phyloP scores from a whole-genome alignment of 2,329 filamentous ascomycete species.

The Aspergillus jensenii region DNA sequence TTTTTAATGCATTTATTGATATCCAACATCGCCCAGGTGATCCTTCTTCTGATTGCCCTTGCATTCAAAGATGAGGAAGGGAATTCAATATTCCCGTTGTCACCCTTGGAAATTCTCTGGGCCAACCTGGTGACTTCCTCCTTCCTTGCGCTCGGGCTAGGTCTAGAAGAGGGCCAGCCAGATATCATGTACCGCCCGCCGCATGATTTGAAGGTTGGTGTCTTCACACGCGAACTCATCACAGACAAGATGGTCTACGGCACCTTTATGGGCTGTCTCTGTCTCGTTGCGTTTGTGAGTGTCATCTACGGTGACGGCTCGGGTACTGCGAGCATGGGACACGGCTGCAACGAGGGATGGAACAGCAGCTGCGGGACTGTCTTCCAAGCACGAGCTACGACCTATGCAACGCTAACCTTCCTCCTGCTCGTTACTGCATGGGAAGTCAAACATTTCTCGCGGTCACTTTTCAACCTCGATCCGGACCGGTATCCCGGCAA shows the following conservation, averaged over 20 bases:
- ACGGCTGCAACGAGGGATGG: slow-evolving; percentile 55
- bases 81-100: slow-evolving; percentile 79
- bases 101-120: slow-evolving; percentile 84
- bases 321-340: slow-evolving; percentile 51
- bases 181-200: slow-evolving; percentile 81
- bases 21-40: slow-evolving; percentile 81
- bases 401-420: slow-evolving; percentile 73
- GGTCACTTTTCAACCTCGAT: slow-evolving; percentile 69
- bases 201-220: slow-evolving; percentile 54
- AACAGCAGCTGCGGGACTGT: slow-evolving; percentile 52
- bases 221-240: slow-evolving; percentile 43
- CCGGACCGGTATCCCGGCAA: slow-evolving; percentile 57
- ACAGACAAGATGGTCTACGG: slow-evolving; percentile 45
- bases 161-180: slow-evolving; percentile 70
- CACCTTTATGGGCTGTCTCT: slow-evolving; percentile 48
- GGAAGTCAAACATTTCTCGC: slow-evolving; percentile 73
- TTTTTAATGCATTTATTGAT: slow-evolving; percentile 78
- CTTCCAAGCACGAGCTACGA: slow-evolving; percentile 70
- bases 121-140: slow-evolving; percentile 89
- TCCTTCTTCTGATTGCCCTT: slow-evolving; percentile 75
- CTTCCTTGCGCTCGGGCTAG: slow-evolving; percentile 81
- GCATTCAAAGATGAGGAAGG: slow-evolving; percentile 71
- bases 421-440: slow-evolving; percentile 73
- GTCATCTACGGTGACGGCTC: slow-evolving; percentile 39
- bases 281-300: slow-evolving; percentile 39